Base-by-base conservation (phyloP, 139 green algal species). In the Haematococcus lacustris region DNA sequence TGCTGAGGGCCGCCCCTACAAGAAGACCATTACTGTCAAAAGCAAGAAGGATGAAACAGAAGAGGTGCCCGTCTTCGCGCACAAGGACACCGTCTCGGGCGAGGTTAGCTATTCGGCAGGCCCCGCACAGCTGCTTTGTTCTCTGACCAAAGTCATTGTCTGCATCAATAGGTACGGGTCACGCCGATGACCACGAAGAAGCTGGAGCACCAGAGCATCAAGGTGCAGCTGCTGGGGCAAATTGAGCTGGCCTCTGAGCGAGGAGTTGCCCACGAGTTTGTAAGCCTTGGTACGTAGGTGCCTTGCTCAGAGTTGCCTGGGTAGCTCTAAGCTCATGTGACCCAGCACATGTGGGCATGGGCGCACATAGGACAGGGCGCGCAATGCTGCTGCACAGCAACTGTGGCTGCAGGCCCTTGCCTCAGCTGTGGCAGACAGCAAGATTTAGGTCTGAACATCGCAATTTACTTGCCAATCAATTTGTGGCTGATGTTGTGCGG, bases 181-280 rank as follows among this genome's bases (percentile, higher is more conserved):
- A 86, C 83, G 9, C 85, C 85, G 1, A 47, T 87, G 39, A 89
- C 89, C 25, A 91, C 87, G 38, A 93, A 93, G 78, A 92, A 91
- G 63, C 68, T 98, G 13, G 95, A 99, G 51, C 95, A 99, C 78
- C 75, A 80, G 39, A 95, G 95, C 53, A 92, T 99, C 64, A 92
- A 89, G 4, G 91, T 98, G 33, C 94, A 98, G 83, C 91, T 99
- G 47, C 66, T 98, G 21, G 95, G 95, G 0, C 91, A 96, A 73
- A 97, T 99, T 71, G 95, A 98, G 86, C 82, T 98, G 4, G 88
- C 88, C 1, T 89, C 88, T 35, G 94, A 98, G 71, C 73, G 90
- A 3, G 89, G 93, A 26, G 71, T 84, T 57, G 80, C 80, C 5
- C 90, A 97, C 64, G 89, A 98, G 62, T 99, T 99, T 69, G 70